Evolutionary conservation across 2,329 filamentous ascomycete genomes (phyloP), one percentile per base, ranked within the genome.

Genomic region (Penicillium brasilianum): DNA sequence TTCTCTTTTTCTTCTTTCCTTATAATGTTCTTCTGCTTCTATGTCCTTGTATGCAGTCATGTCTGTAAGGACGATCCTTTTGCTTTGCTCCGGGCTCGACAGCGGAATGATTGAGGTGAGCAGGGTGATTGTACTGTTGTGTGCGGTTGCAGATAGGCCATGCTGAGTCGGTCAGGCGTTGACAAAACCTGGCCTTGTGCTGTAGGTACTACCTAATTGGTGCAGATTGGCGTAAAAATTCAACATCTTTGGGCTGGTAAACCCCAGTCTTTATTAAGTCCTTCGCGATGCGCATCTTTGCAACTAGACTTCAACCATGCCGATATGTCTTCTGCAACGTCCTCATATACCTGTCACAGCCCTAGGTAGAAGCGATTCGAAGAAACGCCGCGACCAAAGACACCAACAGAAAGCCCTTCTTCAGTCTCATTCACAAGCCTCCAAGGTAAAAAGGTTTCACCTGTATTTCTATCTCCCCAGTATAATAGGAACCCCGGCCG

Each of bases 211-310:
- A 20, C 39, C 39, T 43, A 57, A 37, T 30, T 28, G 36, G 22
- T 49, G 53, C 57, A 58, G 55, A 60, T 59, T 44, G 41, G 36
- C 44, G 43, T 64, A 36, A 36, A 48, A 65, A 61, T 65, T 63
- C 60, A 66, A 63, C 56, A 59, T 50, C 22, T 50, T 57, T 56
- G 34, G 18, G 46, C 46, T 43, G 41, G 28, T 39, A 18, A 39
- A 51, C 16, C 30, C 41, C 4, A 37, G 39, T 59, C 11, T 37
- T 39, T 6, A n/a, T 2, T 30, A 7, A 11, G 10, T 48, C 25
- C 8, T 48, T 30, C 20, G n/a, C 25, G 6, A 6, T 28, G 25
- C 6, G 25, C 25, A 28, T 3, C 6, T 6, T 6, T 28, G 25
- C 25, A 28, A 28, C 25, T 3, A 28, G 25, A 28, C 25, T n/a